These are phyloP conservation scores for Clonostachys rhizophaga DNA, from an alignment of 2,329 filamentous ascomycete species.

Conservation along the genomic window DNA sequence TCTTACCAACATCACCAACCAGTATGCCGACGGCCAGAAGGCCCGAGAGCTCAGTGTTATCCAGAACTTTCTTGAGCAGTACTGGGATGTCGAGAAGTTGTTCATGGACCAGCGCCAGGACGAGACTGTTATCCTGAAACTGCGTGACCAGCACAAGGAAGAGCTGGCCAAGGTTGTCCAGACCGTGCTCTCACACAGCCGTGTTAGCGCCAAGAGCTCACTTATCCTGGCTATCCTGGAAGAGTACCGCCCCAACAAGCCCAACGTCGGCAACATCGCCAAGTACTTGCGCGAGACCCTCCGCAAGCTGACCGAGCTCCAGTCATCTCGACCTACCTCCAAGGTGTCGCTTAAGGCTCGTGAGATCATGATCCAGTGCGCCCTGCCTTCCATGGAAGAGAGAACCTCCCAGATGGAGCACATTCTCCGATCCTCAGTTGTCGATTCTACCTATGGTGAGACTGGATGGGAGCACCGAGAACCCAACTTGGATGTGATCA, in stretches of 20 bases:
- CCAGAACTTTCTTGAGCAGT: slow-evolving; percentile 72
- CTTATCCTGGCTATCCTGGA: slow-evolving; percentile 87
- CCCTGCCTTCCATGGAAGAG: slow-evolving; percentile 93
- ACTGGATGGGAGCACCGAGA: slow-evolving; percentile 95
- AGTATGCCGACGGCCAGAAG: slow-evolving; percentile 86
- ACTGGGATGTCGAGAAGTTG: slow-evolving; percentile 77
- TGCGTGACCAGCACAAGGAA: slow-evolving; percentile 95
- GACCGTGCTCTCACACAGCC: slow-evolving; percentile 88
- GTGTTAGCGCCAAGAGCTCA: slow-evolving; percentile 90
- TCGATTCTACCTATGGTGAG: slow-evolving; percentile 97
- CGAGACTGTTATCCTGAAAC: slow-evolving; percentile 87
- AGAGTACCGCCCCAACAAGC: slow-evolving; percentile 92
- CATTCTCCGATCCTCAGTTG: slow-evolving; percentile 90
- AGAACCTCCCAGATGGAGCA: slow-evolving; percentile 96
- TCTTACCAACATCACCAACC: slow-evolving; percentile 70
- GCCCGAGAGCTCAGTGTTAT: slow-evolving; percentile 84
- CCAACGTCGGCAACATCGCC: slow-evolving; percentile 79
- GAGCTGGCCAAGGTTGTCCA: slow-evolving; percentile 81
- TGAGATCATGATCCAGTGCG: slow-evolving; percentile 95
- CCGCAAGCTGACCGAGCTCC: slow-evolving; percentile 80
- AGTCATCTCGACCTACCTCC: slow-evolving; percentile 68
- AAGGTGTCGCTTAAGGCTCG: slow-evolving; percentile 97
- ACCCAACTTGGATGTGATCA: slow-evolving; percentile 84
- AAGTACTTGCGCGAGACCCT: slow-evolving; percentile 83
- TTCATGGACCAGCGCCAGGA: slow-evolving; percentile 88